Evolutionary conservation across 2,329 filamentous ascomycete genomes (phyloP).

Genomic region (Herpotrichia juniperi): DNA sequence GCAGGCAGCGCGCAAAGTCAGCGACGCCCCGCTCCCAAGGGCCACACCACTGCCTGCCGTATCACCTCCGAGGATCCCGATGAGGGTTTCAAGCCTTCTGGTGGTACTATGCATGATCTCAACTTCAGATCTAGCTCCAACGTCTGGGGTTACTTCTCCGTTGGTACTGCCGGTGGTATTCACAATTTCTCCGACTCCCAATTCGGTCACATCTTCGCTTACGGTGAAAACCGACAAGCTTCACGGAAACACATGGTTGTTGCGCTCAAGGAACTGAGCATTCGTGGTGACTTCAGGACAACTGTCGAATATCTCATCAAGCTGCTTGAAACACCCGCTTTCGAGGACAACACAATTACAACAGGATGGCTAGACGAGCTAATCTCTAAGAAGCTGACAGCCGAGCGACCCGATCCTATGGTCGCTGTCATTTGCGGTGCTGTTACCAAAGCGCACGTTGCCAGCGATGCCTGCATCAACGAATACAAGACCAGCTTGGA

Average conservation of each 20-base stretch:
- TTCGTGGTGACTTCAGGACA: slow-evolving; percentile 98
- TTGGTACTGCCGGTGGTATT: slow-evolving; percentile 93
- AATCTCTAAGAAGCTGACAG: slow-evolving; percentile 96
- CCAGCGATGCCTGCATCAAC: slow-evolving; percentile 85
- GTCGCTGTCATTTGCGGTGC: slow-evolving; percentile 95
- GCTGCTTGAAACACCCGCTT: slow-evolving; percentile 95
- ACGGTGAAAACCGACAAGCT: slow-evolving; percentile 94
- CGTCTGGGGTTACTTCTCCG: slow-evolving; percentile 99
- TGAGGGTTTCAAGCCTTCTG: slow-evolving; percentile 99
- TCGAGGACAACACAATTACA: slow-evolving; percentile 98
- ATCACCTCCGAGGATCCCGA: slow-evolving; percentile 99
- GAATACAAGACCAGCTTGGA: slow-evolving; percentile 90
- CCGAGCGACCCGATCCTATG: slow-evolving; percentile 91
- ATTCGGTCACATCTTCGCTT: slow-evolving; percentile 99
- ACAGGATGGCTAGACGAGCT: slow-evolving; percentile 99
- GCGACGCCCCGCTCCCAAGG: slow-evolving; percentile 89
- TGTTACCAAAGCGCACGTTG: slow-evolving; percentile 90
- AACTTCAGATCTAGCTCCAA: slow-evolving; percentile 99
- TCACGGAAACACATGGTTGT: slow-evolving; percentile 99
- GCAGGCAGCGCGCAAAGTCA: slow-evolving; percentile 83
- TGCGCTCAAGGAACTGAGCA: slow-evolving; percentile 96
- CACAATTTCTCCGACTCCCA: slow-evolving; percentile 99
- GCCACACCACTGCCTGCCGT: slow-evolving; percentile 96
- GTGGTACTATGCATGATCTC: slow-evolving; percentile 97
- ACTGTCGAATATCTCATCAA: slow-evolving; percentile 99